Percentiles rank a stretch among this genome's conserved stretches.
Conservation (phyloP, 768 basidiomycete species). For the Russula brevipes region DNA sequence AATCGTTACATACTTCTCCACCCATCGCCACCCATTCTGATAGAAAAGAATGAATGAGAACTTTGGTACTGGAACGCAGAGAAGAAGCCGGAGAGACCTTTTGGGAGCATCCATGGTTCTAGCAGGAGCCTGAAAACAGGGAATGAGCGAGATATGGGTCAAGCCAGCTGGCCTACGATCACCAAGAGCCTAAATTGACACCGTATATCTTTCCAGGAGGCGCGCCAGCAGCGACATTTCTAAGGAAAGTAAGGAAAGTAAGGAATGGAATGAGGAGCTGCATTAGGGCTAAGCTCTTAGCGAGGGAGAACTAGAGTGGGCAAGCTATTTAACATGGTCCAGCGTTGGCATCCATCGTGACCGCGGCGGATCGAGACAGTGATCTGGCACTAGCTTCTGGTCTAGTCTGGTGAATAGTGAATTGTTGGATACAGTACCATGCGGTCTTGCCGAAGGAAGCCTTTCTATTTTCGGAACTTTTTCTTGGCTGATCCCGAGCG, state of each 20-base stretch:
- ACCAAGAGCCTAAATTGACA: conserved; percentile 69
- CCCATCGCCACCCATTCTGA: conserved; percentile 73
- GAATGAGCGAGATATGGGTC: conserved; percentile 8
- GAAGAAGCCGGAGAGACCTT: conserved; percentile 36
- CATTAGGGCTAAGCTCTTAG: not conserved
- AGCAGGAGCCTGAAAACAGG: conserved; percentile 53
- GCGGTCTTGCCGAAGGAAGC: too few species aligned
- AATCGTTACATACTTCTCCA: conserved; percentile 54
- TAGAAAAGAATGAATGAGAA: not conserved
- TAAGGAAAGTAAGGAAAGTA: not conserved
- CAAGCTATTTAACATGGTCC: too few species aligned
- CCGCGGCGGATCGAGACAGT: too few species aligned
- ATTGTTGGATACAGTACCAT: too few species aligned
- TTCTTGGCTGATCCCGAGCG: too few species aligned
- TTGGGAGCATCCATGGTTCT: conserved; percentile 80
- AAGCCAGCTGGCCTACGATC: not conserved
- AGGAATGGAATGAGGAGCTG: conserved; percentile 3
- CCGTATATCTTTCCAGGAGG: conserved; percentile 53
- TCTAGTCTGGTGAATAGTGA: too few species aligned
- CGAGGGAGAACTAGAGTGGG: too few species aligned
- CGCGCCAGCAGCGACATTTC: too few species aligned
- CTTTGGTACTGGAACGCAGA: not conserved
- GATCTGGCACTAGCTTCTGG: too few species aligned
- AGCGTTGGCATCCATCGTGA: too few species aligned
- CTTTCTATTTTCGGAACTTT: too few species aligned